Evolutionary conservation across 75 land plant genomes (phyloP).

Genomic region (Ceratopteris richardii): DNA sequence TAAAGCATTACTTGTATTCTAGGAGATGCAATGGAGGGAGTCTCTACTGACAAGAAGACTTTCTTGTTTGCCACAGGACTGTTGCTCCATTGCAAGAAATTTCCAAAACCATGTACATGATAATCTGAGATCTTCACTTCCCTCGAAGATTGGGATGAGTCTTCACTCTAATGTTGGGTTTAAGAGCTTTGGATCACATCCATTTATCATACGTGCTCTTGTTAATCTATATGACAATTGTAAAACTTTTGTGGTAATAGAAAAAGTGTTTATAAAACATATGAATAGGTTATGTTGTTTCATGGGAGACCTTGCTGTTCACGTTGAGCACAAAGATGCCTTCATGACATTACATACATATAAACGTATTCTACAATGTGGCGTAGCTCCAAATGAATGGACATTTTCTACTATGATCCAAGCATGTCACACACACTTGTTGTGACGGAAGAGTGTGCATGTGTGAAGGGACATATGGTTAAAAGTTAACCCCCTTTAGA

Average conservation of each 20-base stretch:
- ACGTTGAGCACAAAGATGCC: background rate
- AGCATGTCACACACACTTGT: background rate
- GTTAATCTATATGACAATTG: conserved; percentile 1
- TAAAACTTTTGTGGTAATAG: background rate
- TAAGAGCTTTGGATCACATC: no score
- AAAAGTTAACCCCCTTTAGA: background rate
- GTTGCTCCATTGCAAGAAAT: no score
- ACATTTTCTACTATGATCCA: background rate
- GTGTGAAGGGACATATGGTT: background rate
- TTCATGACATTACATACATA: background rate
- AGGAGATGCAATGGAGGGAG: no score
- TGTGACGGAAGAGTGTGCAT: background rate
- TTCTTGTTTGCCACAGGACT: no score
- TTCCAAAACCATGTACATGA: no score
- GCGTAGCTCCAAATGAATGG: background rate
- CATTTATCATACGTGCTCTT: background rate
- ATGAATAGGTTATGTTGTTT: background rate
- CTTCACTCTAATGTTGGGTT: no score
- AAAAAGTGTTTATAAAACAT: background rate
- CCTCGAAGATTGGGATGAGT: no score
- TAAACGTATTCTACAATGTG: background rate
- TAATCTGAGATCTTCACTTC: no score
- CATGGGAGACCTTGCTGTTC: background rate
- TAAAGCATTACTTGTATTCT: no score
- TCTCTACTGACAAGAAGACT: no score